Evolutionary conservation across 2,329 filamentous ascomycete species (phyloP), one percentile per base, ranked within the genome.

Genomic region (Ceratocystis albifundus): DNA sequence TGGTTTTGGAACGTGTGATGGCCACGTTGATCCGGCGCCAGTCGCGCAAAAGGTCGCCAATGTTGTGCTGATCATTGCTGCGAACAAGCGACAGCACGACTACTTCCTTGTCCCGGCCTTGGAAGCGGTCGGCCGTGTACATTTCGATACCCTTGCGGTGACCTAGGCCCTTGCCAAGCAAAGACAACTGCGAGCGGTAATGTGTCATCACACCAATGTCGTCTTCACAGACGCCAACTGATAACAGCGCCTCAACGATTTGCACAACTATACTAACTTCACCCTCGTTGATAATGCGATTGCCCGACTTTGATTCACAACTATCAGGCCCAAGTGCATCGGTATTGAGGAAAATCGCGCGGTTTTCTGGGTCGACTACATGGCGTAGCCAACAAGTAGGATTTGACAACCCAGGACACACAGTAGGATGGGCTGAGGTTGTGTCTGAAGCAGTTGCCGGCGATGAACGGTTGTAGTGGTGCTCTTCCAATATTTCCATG

Each of bases 151-250:
- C 83, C 82, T 0, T 79, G 67, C 80, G 76, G 53, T 77, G 78
- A 41, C 84, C 83, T 44, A 96, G 82, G 10, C 80, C 81, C 68
- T 92, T 84, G 70, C 89, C 89, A 0, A 99, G 80, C 1, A 96
- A 79, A 0, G 90, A 86, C 1, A 99, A 84, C 75, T 99, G 94
- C 4, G 89, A 92, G 67, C 94, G 89, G 76, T 99, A 99, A 75
- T 96, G 91, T 17, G 94, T 96, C 78, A 99, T 96, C 70, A 99
- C 88, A 61, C 94, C 94, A 66, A 99, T 91, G 64, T 93, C 88
- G 0, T 79, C 77, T 0, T 88, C 82, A 0, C 88, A 78, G 0
- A 97, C 82, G 30, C 94, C 94, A 1, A 85, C 82, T 0, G 84
- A 82, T 62, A 97, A 80, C 2, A 99, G 82, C 0, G 85, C 82